Base-by-base conservation (phyloP, 176 grass and related monocot species). In the Zoysia pacifica region DNA sequence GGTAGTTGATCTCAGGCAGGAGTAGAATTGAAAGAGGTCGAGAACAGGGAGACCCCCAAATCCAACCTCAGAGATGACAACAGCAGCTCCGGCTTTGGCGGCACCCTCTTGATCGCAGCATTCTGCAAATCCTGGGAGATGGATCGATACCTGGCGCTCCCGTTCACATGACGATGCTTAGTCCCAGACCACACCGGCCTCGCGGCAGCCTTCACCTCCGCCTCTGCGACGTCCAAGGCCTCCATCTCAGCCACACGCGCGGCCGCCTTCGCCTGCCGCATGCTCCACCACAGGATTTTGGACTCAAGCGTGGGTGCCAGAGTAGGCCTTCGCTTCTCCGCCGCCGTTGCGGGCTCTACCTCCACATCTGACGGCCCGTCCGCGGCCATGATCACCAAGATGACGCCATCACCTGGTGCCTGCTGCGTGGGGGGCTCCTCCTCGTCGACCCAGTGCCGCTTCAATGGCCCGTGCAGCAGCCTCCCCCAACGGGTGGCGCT, bases 1-100 rank as follows among this genome's bases (percentile, higher is more conserved):
- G 28, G 28, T 28, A 28, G 28, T 68, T 90, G 20, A 86, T 94
- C 90, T 41, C 94, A 28, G 0, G 28, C 28, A 28, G 28, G 28
- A 28, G 28, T 94, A 97, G 18, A 97, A 87, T 73, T 90, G 82
- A 67, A 97, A 97, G 38, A 97, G 78, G 69, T 97, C 87, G 7
- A 92, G 66, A 74, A 90, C 87, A 58, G 89, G 74, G 64, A 97
- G 87, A 16, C 83, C 90, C 20, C 83, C 72, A 94, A 87, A 89
- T 97, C 28, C 28, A 28, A 28, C 28, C 28, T 28, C 28, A 0
- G 28, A 74, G 94, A 97, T 7, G 94, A 94, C 35, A 87, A 75
- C 3, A 91, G 94, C 61, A 97, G 73, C 28, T 28, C 28, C 28
- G 28, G 28, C 28, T 28, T 28, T 28, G 28, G 28, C 28, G 28